Base-by-base conservation (phyloP, 768 basidiomycete genomes). In the Mycena galericulata region DNA sequence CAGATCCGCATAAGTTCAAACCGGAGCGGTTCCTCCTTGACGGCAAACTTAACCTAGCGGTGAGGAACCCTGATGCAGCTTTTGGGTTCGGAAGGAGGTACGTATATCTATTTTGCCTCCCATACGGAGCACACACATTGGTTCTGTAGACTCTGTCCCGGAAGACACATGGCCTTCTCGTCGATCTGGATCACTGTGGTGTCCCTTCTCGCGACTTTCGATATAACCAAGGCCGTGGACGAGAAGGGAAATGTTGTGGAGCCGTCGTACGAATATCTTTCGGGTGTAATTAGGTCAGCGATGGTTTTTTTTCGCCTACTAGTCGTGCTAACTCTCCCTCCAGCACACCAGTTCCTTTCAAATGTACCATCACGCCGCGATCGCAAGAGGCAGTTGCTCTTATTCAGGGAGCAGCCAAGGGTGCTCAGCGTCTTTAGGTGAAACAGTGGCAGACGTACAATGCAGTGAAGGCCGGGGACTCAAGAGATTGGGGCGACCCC, bases 1-100 rank as follows among this genome's bases (percentile, higher is more conserved):
- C 81, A 1, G 81, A 85, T 47, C 82, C 85, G 17, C 76, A 77
- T 47, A 69, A 50, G 1, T 85, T 86, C 71, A 80, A 79, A 27
- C 84, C 84, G 5, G 83, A 85, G 29, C 80, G 83, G 10, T 85
- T 81, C 15, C 65, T 72, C 24, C 27, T 59, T 15, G 71, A 80
- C 61, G 68, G 78, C 0, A 75, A 75, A 27, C 55, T 76, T 3
- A 74, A 80, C 58, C 59, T 70, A 3, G 70, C 68, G 4, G 72
- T 79, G 29, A 72, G 72, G 29, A 77, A 77, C 51, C 76, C 79
- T 0, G 75, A 75, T 24, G 72, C 72, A 3, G 74, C 73, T 15
- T 82, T 77, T 69, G 79, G 78, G 5, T 79, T 79, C 65, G 78
- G 78, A 18, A 68, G 78, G 38, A 67, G 72, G 72, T n/a, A 10